These are phyloP conservation scores for Lichtheimia corymbifera DNA, from an alignment of 371 early-diverging fungal species.

Conservation along the genomic window DNA sequence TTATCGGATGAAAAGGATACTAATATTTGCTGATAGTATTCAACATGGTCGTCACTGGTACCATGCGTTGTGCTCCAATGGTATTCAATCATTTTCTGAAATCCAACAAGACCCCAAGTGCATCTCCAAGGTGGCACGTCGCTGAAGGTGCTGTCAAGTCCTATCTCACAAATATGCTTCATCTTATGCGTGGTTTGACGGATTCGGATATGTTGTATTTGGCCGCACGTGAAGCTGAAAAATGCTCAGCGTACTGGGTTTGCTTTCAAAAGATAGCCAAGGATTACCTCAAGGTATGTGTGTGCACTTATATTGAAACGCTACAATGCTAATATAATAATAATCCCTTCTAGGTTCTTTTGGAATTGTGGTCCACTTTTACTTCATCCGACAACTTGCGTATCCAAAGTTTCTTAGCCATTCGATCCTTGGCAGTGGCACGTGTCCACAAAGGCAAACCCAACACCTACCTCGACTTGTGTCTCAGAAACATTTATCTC, in stretches of 20 bases:
- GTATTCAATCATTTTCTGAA: constrained; percentile 61
- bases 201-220: constrained; percentile 82
- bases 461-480: constrained; percentile 45
- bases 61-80: constrained; percentile 58
- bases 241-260: constrained; percentile 72
- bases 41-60: constrained; percentile 73
- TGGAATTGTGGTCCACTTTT: constrained; percentile 59
- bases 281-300: constrained; percentile 72
- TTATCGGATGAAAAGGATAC: not conserved
- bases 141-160: constrained; percentile 78
- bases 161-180: constrained; percentile 69
- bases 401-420: constrained; percentile 78
- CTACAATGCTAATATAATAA: not conserved
- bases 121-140: constrained; percentile 68
- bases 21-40: constrained; percentile 53
- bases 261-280: constrained; percentile 79
- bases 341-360: constrained; percentile 31
- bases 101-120: constrained; percentile 43
- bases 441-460: constrained; percentile 25
- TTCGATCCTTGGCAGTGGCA: constrained; percentile 67
- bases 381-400: constrained; percentile 68
- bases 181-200: constrained; percentile 75
- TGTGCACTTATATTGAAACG: not conserved
- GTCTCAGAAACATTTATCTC: constrained; percentile 75
- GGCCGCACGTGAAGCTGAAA: constrained; percentile 79